A percentile compares a stretch with the other conserved stretches of the same genome.
Evolutionary conservation across 1,139 yeast species (phyloP).

Genomic region (Komagataea norvegica): DNA sequence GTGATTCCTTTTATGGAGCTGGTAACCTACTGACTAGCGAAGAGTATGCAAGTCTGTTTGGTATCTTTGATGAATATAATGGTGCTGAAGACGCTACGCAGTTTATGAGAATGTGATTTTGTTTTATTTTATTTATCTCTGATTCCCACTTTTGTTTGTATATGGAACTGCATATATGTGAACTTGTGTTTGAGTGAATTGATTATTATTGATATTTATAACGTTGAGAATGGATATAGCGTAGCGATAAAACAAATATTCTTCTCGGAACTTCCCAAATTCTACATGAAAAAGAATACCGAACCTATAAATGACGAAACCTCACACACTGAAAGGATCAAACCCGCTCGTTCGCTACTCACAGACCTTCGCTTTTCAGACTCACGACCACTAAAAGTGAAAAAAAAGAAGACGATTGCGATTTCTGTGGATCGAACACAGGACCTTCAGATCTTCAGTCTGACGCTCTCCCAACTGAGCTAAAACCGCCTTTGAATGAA

Average conservation of each 20-base stretch:
- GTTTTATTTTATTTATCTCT: neutral
- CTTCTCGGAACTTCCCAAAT: too few relatives aligned
- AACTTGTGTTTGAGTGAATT: too few relatives aligned
- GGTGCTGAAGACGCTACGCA: neutral
- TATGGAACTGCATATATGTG: too few relatives aligned
- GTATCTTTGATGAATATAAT: constrained; percentile 24
- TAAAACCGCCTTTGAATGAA: constrained; percentile 33
- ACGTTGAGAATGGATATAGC: too few relatives aligned
- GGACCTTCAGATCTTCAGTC: constrained; percentile 89
- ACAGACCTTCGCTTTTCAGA: too few relatives aligned
- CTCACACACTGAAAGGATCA: too few relatives aligned
- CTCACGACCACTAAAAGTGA: constrained; percentile 10
- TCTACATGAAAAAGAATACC: too few relatives aligned
- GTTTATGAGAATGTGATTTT: neutral
- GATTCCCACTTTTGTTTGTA: neutral
- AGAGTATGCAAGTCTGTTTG: constrained; percentile 23
- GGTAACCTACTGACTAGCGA: constrained; percentile 17
- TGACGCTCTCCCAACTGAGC: constrained; percentile 92
- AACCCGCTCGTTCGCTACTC: too few relatives aligned
- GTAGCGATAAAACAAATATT: too few relatives aligned
- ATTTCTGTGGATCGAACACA: constrained; percentile 83
- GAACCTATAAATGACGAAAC: too few relatives aligned
- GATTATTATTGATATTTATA: too few relatives aligned
- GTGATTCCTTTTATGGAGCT: constrained; percentile 2
- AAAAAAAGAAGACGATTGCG: constrained; percentile 39